These are phyloP conservation scores for Fusarium musae DNA, from an alignment of 2,329 filamentous ascomycete species.

Conservation along the genomic window DNA sequence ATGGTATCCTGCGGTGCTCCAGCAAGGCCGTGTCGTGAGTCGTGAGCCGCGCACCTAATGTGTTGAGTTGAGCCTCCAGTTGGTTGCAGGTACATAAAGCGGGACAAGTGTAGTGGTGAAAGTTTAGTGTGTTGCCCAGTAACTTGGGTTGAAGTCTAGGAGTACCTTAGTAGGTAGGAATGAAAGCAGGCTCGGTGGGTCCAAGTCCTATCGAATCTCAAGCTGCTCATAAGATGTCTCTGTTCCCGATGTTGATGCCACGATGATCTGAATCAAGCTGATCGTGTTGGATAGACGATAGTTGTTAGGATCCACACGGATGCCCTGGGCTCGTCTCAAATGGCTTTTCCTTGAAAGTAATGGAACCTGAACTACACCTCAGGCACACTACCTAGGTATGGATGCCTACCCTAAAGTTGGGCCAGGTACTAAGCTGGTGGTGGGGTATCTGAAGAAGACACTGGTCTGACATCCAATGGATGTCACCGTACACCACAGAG, in stretches of 20 bases:
- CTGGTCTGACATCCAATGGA: slow-evolving; percentile 2
- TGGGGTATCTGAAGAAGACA: slow-evolving; percentile 20
- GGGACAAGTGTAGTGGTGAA: slow-evolving; percentile 12
- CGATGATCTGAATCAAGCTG: slow-evolving; percentile 24
- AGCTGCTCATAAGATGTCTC: neutral
- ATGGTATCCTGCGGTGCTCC: slow-evolving; percentile 11
- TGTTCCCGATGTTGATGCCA: slow-evolving; percentile 8
- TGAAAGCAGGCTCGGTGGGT: slow-evolving; percentile 13
- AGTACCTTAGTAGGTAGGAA: slow-evolving; percentile 6
- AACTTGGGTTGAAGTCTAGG: slow-evolving; percentile 8
- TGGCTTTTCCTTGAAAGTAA: slow-evolving; percentile 11
- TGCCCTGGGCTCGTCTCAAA: slow-evolving; percentile 1
- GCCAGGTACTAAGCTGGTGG: slow-evolving; percentile 13
- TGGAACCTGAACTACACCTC: too few species aligned
- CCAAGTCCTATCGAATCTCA: neutral
- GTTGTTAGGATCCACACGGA: neutral
- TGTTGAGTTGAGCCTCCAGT: slow-evolving; percentile 23
- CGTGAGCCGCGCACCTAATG: slow-evolving; percentile 13
- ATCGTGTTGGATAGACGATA: slow-evolving; percentile 30
- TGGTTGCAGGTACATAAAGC: slow-evolving; percentile 17
- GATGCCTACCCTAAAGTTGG: neutral
- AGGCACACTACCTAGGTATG: neutral
- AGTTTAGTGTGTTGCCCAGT: slow-evolving; percentile 30
- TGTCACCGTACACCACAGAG: slow-evolving; percentile 36
- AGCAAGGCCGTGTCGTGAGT: slow-evolving; percentile 18